Conservation (phyloP, 164 flowering plant species). For the Piper betle region DNA sequence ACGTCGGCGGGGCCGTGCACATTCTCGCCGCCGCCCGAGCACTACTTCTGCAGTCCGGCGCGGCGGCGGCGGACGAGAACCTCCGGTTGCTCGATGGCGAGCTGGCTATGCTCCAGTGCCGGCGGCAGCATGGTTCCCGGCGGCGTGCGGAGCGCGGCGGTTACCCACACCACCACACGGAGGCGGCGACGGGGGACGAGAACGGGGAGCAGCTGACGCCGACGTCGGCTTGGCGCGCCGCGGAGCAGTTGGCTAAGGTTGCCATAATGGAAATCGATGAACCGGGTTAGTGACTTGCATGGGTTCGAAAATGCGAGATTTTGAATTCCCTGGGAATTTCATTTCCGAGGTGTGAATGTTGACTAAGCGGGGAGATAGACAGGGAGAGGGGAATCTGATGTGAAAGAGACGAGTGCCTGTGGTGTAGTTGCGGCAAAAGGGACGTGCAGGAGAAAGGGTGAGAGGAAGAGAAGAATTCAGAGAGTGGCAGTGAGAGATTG, state of each 20-base stretch:
- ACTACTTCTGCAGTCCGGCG: slow-evolving; percentile 34
- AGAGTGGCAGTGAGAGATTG: neutral
- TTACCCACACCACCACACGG: neutral
- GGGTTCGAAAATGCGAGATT: slow-evolving; percentile 98
- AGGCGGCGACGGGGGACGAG: slow-evolving; percentile 38
- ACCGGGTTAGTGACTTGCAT: slow-evolving; percentile 75
- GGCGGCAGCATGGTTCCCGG: slow-evolving; percentile 6
- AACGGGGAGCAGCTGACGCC: slow-evolving; percentile 84
- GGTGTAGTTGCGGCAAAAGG: neutral
- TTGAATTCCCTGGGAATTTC: slow-evolving; percentile 13
- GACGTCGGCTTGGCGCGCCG: slow-evolving; percentile 93
- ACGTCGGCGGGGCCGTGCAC: slow-evolving; percentile 43
- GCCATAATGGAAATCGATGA: slow-evolving; percentile 71
- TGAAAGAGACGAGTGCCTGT: neutral
- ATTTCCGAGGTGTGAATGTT: neutral
- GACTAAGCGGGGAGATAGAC: neutral
- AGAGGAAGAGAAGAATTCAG: neutral
- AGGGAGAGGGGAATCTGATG: neutral
- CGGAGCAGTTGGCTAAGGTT: slow-evolving; percentile 81
- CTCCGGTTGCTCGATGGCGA: slow-evolving; percentile 43
- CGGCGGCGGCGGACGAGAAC: slow-evolving; percentile 36
- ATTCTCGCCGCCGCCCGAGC: slow-evolving; percentile 64
- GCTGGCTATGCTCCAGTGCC: slow-evolving; percentile 50
- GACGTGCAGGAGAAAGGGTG: neutral
- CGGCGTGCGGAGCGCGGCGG: neutral